Evolutionary conservation across 2,329 filamentous ascomycete genomes (phyloP), one percentile per base, ranked within the genome.

Genomic region (Tolypocladium tundrense): DNA sequence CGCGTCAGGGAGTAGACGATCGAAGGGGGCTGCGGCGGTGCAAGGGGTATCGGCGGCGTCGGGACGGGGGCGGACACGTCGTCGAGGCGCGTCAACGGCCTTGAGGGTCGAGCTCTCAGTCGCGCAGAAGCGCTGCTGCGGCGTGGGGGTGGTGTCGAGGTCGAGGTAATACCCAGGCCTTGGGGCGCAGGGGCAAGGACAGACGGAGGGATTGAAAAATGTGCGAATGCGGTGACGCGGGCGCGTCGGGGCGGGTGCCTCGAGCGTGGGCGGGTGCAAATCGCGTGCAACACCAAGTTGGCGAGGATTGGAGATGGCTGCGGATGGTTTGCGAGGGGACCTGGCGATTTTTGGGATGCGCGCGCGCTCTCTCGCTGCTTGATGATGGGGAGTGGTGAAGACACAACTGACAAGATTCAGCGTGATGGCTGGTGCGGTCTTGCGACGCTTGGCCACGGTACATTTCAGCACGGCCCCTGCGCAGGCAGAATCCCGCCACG

Each of bases 271-370:
- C 74, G 72, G 77, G 73, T 76, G 70, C 72, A 77, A 79, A 76
- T 76, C 75, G 80, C 78, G 79, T 80, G 75, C 74, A 75, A 77
- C 75, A 74, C 73, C 73, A 75, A 75, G 74, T 75, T 76, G 73
- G 75, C 74, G 74, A 74, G 71, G 72, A 77, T 74, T 78, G 72
- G 71, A 73, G 79, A 83, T 82, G 79, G 76, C 71, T 74, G 73
- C 78, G 73, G 80, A 83, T 83, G 79, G 73, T 78, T 79, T 77
- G 77, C 76, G 76, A 78, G 76, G 77, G 73, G 78, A 77, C 79
- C 75, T 78, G 78, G 79, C 76, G 80, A 81, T 81, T 79, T 81
- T 81, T 81, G 78, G 67, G 79, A 83, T 83, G 80, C 80, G 80
- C 79, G 80, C 77, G 71, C 60, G 59, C 62, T 64, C 58, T 60